Evolutionary conservation across 2,329 filamentous ascomycete genomes (phyloP).

Genomic region (Fusarium succisae): DNA sequence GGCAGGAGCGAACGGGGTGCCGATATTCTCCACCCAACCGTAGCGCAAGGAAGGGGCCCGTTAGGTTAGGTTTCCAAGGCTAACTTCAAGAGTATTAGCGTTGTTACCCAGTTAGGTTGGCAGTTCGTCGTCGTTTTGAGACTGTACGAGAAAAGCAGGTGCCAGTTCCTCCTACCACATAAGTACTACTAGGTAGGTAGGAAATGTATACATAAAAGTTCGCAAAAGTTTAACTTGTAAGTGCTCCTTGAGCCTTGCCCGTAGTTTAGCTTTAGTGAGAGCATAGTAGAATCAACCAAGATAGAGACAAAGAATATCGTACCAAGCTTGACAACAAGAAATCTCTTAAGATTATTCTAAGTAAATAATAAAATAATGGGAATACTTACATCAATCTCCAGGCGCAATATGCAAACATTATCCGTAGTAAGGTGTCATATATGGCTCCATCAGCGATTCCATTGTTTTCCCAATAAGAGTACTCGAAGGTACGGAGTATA

Average conservation of each 20-base stretch:
- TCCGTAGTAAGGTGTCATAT: background rate
- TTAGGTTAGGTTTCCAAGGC: background rate
- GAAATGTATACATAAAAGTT: background rate
- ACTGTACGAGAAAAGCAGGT: constrained; percentile 10
- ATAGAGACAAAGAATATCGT: background rate
- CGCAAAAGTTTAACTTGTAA: background rate
- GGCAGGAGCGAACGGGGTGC: constrained; percentile 32
- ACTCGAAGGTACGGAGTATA: background rate
- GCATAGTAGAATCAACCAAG: background rate
- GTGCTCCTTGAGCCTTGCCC: too few species aligned
- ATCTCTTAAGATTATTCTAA: background rate
- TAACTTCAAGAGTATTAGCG: constrained; percentile 9
- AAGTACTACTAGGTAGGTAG: too few species aligned
- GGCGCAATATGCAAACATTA: background rate
- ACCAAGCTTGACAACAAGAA: background rate
- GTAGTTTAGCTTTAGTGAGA: background rate
- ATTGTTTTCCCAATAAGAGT: background rate
- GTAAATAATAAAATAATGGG: background rate
- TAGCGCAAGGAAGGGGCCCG: constrained; percentile 20
- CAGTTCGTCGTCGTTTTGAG: constrained; percentile 19
- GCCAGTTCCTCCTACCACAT: background rate
- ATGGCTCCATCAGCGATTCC: background rate
- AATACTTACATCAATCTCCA: background rate
- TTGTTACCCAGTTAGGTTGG: constrained; percentile 5
- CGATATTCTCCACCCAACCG: constrained; percentile 14